phyloP scores from a whole-genome alignment of 2,329 filamentous ascomycete species.

The Fusarium sp. region DNA sequence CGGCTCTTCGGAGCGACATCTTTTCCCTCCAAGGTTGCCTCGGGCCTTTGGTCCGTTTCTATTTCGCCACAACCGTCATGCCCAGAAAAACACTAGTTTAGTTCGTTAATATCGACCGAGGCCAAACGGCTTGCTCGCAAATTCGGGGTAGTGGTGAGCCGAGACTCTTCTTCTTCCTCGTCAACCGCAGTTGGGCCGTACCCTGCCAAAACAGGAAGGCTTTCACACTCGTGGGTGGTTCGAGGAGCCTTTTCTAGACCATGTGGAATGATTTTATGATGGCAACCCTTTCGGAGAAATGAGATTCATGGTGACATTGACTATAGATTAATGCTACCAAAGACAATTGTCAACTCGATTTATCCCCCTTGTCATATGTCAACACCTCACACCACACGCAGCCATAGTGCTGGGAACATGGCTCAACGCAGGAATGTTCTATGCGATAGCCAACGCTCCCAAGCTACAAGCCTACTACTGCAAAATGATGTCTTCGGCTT shows the following conservation, averaged over 20 bases:
- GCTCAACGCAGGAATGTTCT: neutral
- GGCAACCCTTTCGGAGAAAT: neutral
- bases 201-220: neutral
- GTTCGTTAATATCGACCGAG: neutral
- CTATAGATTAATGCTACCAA: neutral
- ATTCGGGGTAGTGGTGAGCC: neutral
- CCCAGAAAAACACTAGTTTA: neutral
- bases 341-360: neutral
- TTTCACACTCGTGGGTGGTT: neutral
- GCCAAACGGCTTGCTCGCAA: neutral
- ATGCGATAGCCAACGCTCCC: neutral
- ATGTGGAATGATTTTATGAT: neutral
- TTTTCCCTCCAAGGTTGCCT: slow-evolving; percentile 12
- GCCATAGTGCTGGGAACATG: neutral
- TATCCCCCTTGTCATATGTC: neutral
- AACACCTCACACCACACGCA: neutral
- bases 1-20: slow-evolving; percentile 24
- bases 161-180: neutral
- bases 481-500: neutral
- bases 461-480: neutral
- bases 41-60: slow-evolving; percentile 32
- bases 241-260: neutral
- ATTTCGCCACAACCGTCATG: slow-evolving; percentile 2
- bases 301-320: neutral
- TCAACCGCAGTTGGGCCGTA: neutral